phyloP scores from a whole-genome alignment of 2,329 filamentous ascomycete genomes.

The Hymenoscyphus linearis region DNA sequence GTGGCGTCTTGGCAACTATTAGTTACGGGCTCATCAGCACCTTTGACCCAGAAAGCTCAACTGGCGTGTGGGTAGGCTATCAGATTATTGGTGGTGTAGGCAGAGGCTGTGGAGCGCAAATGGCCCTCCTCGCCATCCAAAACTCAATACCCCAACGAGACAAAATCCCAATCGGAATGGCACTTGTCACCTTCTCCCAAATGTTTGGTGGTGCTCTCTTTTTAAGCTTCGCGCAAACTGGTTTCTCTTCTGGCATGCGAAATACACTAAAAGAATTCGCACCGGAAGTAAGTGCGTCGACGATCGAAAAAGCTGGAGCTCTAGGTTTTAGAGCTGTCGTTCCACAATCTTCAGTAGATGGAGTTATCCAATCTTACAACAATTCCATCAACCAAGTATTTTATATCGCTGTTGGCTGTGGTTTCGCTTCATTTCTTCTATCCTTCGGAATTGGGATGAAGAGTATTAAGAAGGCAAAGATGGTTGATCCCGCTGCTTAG shows the following conservation, averaged over 20 bases:
- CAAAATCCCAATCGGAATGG: constrained; percentile 31
- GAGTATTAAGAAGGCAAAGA: constrained; percentile 36
- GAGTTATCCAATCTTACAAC: constrained; percentile 38
- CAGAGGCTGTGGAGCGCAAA: constrained; percentile 21
- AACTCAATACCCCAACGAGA: constrained; percentile 17
- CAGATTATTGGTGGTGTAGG: constrained; percentile 26
- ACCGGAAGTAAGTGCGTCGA: constrained; percentile 29
- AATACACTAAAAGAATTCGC: constrained; percentile 31
- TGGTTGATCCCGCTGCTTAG: constrained; percentile 8
- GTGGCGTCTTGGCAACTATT: constrained; percentile 28
- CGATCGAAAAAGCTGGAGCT: constrained; percentile 38
- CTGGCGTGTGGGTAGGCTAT: constrained; percentile 24
- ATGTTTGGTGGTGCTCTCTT: constrained; percentile 30
- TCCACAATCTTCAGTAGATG: constrained; percentile 26
- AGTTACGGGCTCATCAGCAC: constrained; percentile 33
- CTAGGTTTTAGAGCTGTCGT: constrained; percentile 36
- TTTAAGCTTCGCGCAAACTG: constrained; percentile 29
- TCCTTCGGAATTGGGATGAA: constrained; percentile 42
- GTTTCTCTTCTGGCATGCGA: constrained; percentile 24
- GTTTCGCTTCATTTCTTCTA: constrained; percentile 12
- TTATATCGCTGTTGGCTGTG: constrained; percentile 19
- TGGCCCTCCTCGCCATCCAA: constrained; percentile 33
- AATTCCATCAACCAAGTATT: constrained; percentile 25
- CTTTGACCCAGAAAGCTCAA: constrained; percentile 19
- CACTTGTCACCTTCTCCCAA: constrained; percentile 33